These are phyloP conservation scores for Phytophthora multivora DNA, from an alignment of 352 stramenopile species.

Conservation along the genomic window DNA sequence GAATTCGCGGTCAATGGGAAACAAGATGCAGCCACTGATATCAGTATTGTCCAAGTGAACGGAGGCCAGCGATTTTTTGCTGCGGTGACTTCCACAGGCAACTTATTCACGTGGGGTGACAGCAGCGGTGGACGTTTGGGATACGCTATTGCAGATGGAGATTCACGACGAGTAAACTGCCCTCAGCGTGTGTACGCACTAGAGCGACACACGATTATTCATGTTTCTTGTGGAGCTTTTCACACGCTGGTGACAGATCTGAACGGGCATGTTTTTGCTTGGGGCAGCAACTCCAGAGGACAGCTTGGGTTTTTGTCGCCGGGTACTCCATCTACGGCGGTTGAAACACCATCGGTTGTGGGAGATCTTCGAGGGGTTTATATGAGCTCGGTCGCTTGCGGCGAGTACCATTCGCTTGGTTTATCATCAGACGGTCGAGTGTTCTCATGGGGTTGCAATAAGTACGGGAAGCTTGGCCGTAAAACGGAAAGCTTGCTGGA, in stretches of 20 bases:
- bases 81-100: slow-evolving; percentile 43
- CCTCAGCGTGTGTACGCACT: slow-evolving; percentile 47
- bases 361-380: slow-evolving; percentile 58
- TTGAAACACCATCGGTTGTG: slow-evolving; percentile 46
- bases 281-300: slow-evolving; percentile 62
- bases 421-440: slow-evolving; percentile 63
- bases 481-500: slow-evolving; percentile 41
- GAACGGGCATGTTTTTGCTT: slow-evolving; percentile 78
- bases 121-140: slow-evolving; percentile 62
- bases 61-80: slow-evolving; percentile 68
- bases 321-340: slow-evolving; percentile 17
- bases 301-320: slow-evolving; percentile 53
- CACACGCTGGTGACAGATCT: slow-evolving; percentile 72
- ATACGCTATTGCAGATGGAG: slow-evolving; percentile 49
- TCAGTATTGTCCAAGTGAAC: slow-evolving; percentile 42
- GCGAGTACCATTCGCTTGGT: slow-evolving; percentile 75
- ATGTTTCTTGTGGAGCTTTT: slow-evolving; percentile 73
- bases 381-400: slow-evolving; percentile 65
- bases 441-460: slow-evolving; percentile 79
- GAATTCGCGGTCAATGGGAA: slow-evolving; percentile 22
- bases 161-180: slow-evolving; percentile 41
- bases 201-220: slow-evolving; percentile 41
- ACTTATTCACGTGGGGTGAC: slow-evolving; percentile 69
- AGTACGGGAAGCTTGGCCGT: slow-evolving; percentile 66
- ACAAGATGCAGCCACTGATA: background rate